A percentile compares a stretch with the other conserved stretches of the same genome.
Conservation (phyloP, 768 basidiomycete species). For the Tephrocybe sp. region DNA sequence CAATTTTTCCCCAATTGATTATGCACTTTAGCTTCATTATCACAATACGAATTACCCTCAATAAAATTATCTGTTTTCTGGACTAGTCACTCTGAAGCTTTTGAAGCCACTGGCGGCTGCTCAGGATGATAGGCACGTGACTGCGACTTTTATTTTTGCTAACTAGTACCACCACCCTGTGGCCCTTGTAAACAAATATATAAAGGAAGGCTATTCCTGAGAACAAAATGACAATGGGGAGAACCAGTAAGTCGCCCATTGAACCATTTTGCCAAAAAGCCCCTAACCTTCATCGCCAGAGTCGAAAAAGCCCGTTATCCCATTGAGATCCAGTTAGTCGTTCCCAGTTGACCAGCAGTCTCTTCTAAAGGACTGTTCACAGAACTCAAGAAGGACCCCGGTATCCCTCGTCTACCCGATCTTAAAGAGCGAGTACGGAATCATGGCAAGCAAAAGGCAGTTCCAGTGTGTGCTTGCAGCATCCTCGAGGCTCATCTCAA, state of each 20-base stretch:
- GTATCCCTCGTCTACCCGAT: conserved; percentile 79
- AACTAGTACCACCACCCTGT: neutral
- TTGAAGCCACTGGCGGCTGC: neutral
- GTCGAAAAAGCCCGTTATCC: conserved; percentile 38
- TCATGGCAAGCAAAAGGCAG: conserved; percentile 47
- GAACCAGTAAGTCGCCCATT: conserved; percentile 35
- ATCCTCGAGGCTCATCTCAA: neutral
- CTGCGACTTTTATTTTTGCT: neutral
- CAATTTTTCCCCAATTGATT: no score
- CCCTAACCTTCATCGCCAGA: no score
- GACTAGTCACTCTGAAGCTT: neutral
- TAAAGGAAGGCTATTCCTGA: neutral
- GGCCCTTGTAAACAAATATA: neutral
- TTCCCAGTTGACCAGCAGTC: neutral
- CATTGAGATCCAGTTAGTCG: conserved; percentile 40
- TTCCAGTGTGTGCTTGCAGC: conserved; percentile 32
- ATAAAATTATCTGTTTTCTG: no score
- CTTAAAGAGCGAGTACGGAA: conserved; percentile 58
- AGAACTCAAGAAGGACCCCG: conserved; percentile 91
- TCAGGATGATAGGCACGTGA: conserved; percentile 5
- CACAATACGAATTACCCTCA: no score
- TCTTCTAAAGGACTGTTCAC: conserved; percentile 1
- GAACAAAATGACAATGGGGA: conserved; percentile 35
- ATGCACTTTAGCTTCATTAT: no score
- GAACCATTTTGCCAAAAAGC: neutral